Conservation (phyloP, 2,329 filamentous ascomycete species). For the Dactylellina parvicollis region DNA sequence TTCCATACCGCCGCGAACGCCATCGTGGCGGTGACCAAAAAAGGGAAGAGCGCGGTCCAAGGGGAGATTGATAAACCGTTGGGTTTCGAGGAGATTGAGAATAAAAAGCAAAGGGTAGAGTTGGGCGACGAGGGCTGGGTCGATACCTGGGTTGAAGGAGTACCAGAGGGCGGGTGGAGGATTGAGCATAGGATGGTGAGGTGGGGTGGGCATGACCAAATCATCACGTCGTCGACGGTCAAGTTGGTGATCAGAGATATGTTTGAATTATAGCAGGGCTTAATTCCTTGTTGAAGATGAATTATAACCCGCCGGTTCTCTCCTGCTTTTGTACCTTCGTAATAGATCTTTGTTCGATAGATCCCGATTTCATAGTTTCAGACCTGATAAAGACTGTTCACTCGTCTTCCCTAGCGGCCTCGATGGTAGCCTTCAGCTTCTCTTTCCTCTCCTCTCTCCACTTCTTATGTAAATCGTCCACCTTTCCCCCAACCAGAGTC, state of each 20-base stretch:
- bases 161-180: slow-evolving; percentile 55
- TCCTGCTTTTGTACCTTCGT: background rate
- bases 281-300: background rate
- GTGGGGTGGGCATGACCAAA: slow-evolving; percentile 56
- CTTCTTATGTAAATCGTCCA: slow-evolving; percentile 79
- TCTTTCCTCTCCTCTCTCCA: slow-evolving; percentile 79
- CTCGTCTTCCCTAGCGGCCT: slow-evolving; percentile 57
- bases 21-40: slow-evolving; percentile 60
- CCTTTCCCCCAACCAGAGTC: slow-evolving; percentile 83
- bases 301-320: background rate
- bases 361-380: slow-evolving; percentile 5
- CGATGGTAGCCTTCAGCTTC: slow-evolving; percentile 72
- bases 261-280: slow-evolving; percentile 27
- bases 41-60: slow-evolving; percentile 56
- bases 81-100: slow-evolving; percentile 57
- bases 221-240: slow-evolving; percentile 23
- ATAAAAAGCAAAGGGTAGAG: slow-evolving; percentile 54
- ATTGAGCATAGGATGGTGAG: slow-evolving; percentile 57
- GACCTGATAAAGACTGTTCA: background rate
- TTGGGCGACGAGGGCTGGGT: slow-evolving; percentile 56
- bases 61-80: slow-evolving; percentile 58
- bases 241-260: slow-evolving; percentile 44
- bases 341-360: background rate
- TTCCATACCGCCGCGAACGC: slow-evolving; percentile 71
- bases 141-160: slow-evolving; percentile 56